Base-by-base conservation (phyloP, 805 yeast species). In the Candida loeiensis region DNA sequence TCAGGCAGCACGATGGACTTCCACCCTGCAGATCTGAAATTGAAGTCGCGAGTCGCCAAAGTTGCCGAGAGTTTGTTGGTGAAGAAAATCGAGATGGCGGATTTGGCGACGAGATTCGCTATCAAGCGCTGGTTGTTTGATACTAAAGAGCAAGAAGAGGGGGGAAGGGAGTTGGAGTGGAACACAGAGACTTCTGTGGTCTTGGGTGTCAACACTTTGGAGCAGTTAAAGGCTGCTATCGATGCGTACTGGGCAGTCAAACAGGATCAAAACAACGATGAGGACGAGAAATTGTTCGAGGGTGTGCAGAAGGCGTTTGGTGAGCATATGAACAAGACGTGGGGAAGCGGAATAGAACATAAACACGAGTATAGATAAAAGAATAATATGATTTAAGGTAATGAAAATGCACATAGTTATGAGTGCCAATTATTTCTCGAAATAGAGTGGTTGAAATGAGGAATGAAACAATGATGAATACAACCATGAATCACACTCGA, bases 81-180 rank as follows among this genome's bases (percentile, higher is more conserved):
- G 51, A 64, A 71, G 33, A 37, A 43, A 5, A 69, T 77, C 3
- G 93, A 88, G 45, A 63, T 91, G 39, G 95, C 96, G 0, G 91
- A 84, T 46, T 59, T 89, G 45, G 85, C 96, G 2, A 80, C 86
- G 1, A 68, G 93, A 45, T 91, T 71, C 58, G 90, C 96, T 0
- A 63, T 85, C 28, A 62, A 75, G 34, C 63, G 70, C 38, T 85
- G 90, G 88, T 49, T 67, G 12, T 63, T 63, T 39, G 59, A 53
- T 8, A 49, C 59, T 6, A 34, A n/a, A 12, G 42, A 40, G 6
- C 45, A 46, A 28, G 21, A 34, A 30, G 4, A 29, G 13, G 48
- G 41, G 2, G 31, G 31, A 7, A 21, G 9, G n/a, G 45, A 42
- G 5, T 45, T 53, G 34, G 37, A 36, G 5, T 57, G 62, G 60